phyloP scores from a whole-genome alignment of 345 rosid genomes.

The Anastatica hierochuntica region DNA sequence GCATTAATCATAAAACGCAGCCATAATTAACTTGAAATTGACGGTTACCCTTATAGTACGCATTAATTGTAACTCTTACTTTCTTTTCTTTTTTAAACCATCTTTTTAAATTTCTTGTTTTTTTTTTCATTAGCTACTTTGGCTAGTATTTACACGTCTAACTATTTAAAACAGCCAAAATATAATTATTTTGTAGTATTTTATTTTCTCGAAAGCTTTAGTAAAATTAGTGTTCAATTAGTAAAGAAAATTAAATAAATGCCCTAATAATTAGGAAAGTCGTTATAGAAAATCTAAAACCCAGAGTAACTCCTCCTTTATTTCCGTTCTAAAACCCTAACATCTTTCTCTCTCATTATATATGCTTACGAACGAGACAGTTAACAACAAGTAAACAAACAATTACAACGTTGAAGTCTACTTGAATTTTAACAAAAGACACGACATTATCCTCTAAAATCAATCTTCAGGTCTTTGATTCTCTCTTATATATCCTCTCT shows the following conservation, averaged over 20 bases:
- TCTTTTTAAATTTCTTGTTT: too few relatives aligned
- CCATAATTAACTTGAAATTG: background rate
- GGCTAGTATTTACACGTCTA: too few relatives aligned
- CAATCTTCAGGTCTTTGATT: conserved; percentile 16
- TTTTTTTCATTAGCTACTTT: too few relatives aligned
- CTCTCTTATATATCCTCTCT: conserved; percentile 12
- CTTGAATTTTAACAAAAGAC: conserved; percentile 14
- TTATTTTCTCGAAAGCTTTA: background rate
- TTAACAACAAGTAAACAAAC: conserved; percentile 8
- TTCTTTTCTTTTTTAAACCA: too few relatives aligned
- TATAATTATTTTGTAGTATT: too few relatives aligned
- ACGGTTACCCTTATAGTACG: conserved; percentile 18
- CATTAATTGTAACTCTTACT: too few relatives aligned
- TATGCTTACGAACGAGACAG: conserved; percentile 7
- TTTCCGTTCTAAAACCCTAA: conserved; percentile 17
- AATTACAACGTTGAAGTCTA: conserved; percentile 17
- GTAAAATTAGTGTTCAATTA: background rate
- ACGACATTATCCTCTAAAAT: conserved; percentile 9
- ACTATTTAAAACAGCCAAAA: too few relatives aligned
- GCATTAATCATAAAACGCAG: background rate
- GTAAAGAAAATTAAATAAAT: background rate
- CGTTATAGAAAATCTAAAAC: conserved; percentile 14
- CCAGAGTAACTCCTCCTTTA: conserved; percentile 19
- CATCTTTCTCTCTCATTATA: conserved; percentile 6
- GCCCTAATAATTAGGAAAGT: conserved; percentile 14